Conservation (phyloP, 176 grass and related monocot species). For the Tuctoria greenei region DNA sequence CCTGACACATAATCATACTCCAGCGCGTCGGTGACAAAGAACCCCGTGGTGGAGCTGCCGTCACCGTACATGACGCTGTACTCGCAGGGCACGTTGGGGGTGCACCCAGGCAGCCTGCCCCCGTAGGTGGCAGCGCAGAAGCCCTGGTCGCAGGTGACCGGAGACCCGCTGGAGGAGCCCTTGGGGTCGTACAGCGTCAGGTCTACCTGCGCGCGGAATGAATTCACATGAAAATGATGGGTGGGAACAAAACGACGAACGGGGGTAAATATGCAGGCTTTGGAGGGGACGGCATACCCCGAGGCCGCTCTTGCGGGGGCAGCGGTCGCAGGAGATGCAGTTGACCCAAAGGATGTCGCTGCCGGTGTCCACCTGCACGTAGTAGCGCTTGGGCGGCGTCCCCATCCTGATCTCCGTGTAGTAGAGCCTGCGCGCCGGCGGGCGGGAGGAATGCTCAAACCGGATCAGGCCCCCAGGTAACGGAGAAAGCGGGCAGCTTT, state of each 20-base stretch:
- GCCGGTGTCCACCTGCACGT: constrained; percentile 93
- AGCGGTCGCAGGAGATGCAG: constrained; percentile 67
- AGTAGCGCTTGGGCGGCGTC: constrained; percentile 68
- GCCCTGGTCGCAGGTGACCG: constrained; percentile 47
- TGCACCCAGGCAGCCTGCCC: constrained; percentile 49
- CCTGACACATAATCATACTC: constrained; percentile 77
- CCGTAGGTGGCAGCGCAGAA: constrained; percentile 64
- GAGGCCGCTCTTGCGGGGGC: constrained; percentile 76
- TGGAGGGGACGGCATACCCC: constrained; percentile 42
- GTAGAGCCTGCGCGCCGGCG: constrained; percentile 57
- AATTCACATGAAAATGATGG: not conserved
- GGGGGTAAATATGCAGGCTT: too few relatives aligned
- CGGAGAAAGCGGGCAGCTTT: not conserved
- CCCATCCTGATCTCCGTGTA: constrained; percentile 80
- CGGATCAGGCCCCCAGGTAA: not conserved
- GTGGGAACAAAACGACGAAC: not conserved
- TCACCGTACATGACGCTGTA: constrained; percentile 85
- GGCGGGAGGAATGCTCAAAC: not conserved
- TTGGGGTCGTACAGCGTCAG: constrained; percentile 88
- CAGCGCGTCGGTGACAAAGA: constrained; percentile 62
- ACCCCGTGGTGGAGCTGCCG: constrained; percentile 77
- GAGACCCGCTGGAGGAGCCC: constrained; percentile 42
- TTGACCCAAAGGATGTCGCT: constrained; percentile 96
- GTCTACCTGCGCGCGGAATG: constrained; percentile 50
- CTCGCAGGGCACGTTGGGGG: constrained; percentile 50